These are phyloP conservation scores for Gillenia trifoliata DNA, from an alignment of 306 rosid genomes.

Conservation along the genomic window DNA sequence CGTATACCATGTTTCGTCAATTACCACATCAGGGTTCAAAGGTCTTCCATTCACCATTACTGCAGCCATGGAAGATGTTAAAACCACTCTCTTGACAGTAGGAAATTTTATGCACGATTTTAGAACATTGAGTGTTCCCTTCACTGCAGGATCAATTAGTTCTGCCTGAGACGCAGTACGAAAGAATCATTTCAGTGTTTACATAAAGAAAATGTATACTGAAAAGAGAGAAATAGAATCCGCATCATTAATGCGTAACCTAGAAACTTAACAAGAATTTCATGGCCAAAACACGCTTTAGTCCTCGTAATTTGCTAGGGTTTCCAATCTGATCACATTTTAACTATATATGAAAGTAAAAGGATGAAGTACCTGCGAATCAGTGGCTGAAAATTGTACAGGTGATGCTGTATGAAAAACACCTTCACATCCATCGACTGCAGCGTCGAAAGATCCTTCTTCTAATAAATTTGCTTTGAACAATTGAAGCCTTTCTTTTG, in stretches of 20 bases:
- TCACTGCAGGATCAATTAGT: slow-evolving; percentile 25
- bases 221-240: too few species aligned
- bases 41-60: slow-evolving; percentile 8
- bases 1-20: slow-evolving; percentile 32
- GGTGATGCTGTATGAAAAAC: slow-evolving; percentile 60
- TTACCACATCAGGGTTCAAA: slow-evolving; percentile 7
- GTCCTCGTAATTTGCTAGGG: too few species aligned
- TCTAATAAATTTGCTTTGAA: slow-evolving; percentile 41
- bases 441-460: slow-evolving; percentile 45
- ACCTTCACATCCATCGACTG: slow-evolving; percentile 38
- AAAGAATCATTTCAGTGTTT: not conserved
- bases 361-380: slow-evolving; percentile 33
- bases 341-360: too few species aligned
- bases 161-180: slow-evolving; percentile 11
- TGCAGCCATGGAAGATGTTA: slow-evolving; percentile 30
- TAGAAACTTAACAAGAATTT: too few species aligned
- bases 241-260: too few species aligned
- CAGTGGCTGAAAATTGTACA: not conserved
- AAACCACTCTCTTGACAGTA: slow-evolving; percentile 20
- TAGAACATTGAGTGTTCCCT: slow-evolving; percentile 32
- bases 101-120: slow-evolving; percentile 20
- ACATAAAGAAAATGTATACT: not conserved
- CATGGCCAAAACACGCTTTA: too few species aligned
- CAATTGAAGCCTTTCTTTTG: slow-evolving; percentile 37
- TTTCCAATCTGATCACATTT: too few species aligned